Conservation (phyloP, 164 flowering plant species). For the Piper betle region DNA sequence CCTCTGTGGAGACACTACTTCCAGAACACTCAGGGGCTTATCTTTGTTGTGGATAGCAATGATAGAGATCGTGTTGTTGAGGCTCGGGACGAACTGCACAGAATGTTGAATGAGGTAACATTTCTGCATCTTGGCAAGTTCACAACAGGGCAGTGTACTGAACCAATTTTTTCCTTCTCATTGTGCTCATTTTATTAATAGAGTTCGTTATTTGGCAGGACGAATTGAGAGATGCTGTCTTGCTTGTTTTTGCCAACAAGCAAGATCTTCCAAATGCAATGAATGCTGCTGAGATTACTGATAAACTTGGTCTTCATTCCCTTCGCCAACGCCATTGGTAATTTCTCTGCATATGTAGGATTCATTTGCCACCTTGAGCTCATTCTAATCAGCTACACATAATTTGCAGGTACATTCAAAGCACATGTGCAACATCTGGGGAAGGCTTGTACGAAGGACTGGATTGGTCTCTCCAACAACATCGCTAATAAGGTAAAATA, state of each 20-base stretch:
- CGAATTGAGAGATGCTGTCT: conserved; percentile 68
- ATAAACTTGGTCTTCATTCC: conserved; percentile 74
- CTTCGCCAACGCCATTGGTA: conserved; percentile 81
- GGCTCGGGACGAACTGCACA: conserved; percentile 66
- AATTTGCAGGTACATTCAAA: conserved; percentile 58
- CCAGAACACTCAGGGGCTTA: conserved; percentile 72
- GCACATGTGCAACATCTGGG: conserved; percentile 76
- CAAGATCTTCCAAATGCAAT: conserved; percentile 89
- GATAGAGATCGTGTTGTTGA: conserved; percentile 68
- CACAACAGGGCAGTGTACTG: neutral
- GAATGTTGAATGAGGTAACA: conserved; percentile 69
- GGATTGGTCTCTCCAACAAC: conserved; percentile 50
- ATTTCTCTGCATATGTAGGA: neutral
- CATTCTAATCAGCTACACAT: neutral
- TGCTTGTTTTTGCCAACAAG: conserved; percentile 83
- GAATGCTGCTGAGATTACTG: conserved; percentile 87
- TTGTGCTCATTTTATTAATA: too few species aligned
- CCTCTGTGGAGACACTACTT: conserved; percentile 79
- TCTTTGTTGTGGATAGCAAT: conserved; percentile 73
- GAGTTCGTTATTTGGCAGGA: conserved; percentile 23
- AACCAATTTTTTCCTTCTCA: neutral
- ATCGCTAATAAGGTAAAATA: conserved; percentile 27
- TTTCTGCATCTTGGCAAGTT: neutral
- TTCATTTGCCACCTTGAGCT: neutral
- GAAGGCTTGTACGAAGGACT: conserved; percentile 73